A percentile compares a stretch with the other conserved stretches of the same genome.
Conservation (phyloP, 306 rosid genomes). For the Inga laurina region DNA sequence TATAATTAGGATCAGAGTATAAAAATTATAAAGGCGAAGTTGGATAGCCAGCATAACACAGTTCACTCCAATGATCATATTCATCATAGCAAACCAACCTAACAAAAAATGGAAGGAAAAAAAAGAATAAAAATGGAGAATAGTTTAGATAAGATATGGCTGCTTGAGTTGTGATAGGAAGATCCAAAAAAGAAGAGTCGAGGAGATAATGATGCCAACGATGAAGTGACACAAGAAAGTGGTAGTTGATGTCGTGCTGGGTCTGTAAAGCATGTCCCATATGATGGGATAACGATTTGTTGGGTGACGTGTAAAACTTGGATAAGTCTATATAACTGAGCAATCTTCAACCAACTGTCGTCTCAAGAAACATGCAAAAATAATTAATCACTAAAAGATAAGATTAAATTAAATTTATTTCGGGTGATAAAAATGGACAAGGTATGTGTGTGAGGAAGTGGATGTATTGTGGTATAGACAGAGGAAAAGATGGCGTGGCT, state of each 20-base stretch:
- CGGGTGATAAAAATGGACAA: not conserved
- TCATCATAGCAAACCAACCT: not conserved
- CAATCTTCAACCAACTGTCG: not conserved
- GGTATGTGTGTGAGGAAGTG: conserved; percentile 1
- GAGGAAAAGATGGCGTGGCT: conserved; percentile 53
- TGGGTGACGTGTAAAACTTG: conserved; percentile 35
- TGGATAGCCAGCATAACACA: not conserved
- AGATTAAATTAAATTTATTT: not conserved
- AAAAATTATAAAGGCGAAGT: not conserved
- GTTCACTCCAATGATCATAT: not conserved
- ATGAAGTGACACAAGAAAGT: conserved; percentile 14
- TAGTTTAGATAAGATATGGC: not conserved
- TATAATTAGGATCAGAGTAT: too few species aligned
- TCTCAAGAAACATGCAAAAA: not conserved
- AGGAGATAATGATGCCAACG: conserved; percentile 31
- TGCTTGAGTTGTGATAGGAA: not conserved
- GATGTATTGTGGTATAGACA: conserved; percentile 9
- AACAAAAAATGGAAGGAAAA: not conserved
- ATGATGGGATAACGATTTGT: conserved; percentile 40
- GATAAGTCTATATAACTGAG: conserved; percentile 31
- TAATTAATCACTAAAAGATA: not conserved
- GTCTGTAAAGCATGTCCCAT: conserved; percentile 24
- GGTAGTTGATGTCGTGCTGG: not conserved
- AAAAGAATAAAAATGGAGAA: not conserved
- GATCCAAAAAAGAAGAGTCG: not conserved